Base-by-base conservation (phyloP, 1,139 yeast species). In the Saccharomyces hybrid region DNA sequence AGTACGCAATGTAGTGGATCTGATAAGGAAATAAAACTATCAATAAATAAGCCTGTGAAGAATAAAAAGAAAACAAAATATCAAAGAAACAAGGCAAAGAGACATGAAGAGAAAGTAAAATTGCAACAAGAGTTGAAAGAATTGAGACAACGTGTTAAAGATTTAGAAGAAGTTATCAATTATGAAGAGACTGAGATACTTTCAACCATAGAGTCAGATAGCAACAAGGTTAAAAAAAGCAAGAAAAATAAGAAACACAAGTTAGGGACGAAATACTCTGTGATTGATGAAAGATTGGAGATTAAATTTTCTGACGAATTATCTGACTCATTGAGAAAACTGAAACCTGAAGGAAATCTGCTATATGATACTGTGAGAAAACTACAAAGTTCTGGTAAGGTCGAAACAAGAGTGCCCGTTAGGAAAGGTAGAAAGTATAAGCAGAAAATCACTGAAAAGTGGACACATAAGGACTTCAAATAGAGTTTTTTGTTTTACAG, bases 281-380 rank as follows among this genome's bases (percentile, higher is more conserved):
- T 82, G 27, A 72, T 82, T 56, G 85, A 83, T 54, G 79, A 79
- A 47, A 85, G 87, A 32, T 71, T 93, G 55, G 98, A 93, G 66
- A 86, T 93, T 47, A 93, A 93, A 72, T 79, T 95, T 54, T 83
- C 96, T 16, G 93, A 89, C 67, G 99, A 93, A 71, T 78, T 95
- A 60, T 82, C 87, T 31, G 95, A 88, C 62, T 88, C 95, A 29
- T 76, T 95, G 67, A 81, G 97, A 70, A 81, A 84, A 61, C 75
- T 93, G 67, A 87, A 81, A 68, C 95, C 98, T 0, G 99, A 95
- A 74, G 99, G 99, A 25, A 88, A 86, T 67, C 74, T 89, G 57
- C 76, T 89, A 51, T 83, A 86, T 62, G 97, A 91, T 66, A 84
- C 89, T 59, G 84, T 93, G 83, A 78, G 84, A 69, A 81, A 80